phyloP scores from a whole-genome alignment of 371 early-diverging fungal species.

The Apophysomyces ossiformis region DNA sequence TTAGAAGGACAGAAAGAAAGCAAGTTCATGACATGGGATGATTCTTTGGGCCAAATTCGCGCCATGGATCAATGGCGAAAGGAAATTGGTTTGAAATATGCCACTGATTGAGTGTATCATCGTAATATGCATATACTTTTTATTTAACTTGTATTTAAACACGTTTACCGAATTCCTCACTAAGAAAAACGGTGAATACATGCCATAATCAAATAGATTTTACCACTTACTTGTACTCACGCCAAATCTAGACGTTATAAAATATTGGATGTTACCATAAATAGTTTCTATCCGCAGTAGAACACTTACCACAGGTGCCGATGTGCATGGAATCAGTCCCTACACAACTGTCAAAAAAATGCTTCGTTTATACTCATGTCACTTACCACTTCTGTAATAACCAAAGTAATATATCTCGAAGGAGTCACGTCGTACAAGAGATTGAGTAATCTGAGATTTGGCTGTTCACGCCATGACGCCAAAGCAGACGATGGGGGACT shows the following conservation, averaged over 20 bases:
- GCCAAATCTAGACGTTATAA: conserved; percentile 49
- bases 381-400: conserved; percentile 83
- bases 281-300: background rate
- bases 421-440: conserved; percentile 95
- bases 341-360: background rate
- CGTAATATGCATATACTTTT: conserved; percentile 6
- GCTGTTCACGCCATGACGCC: conserved; percentile 68
- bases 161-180: conserved; percentile 50
- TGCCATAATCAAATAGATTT: conserved; percentile 4
- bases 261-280: background rate
- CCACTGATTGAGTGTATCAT: conserved; percentile 31
- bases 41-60: conserved; percentile 41
- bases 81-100: conserved; percentile 47
- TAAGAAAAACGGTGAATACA: conserved; percentile 16
- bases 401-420: conserved; percentile 86
- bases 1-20: conserved; percentile 38
- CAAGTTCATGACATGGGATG: conserved; percentile 50
- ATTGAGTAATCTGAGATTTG: conserved; percentile 82
- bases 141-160: conserved; percentile 7
- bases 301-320: conserved; percentile 79
- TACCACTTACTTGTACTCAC: conserved; percentile 57
- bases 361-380: background rate
- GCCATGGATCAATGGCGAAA: conserved; percentile 53
- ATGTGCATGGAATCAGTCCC: conserved; percentile 93
- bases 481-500: conserved; percentile 33